A percentile compares a stretch with the other conserved stretches of the same genome.
phyloP scores from a whole-genome alignment of 768 basidiomycete genomes.

The Lyophyllum atratum region DNA sequence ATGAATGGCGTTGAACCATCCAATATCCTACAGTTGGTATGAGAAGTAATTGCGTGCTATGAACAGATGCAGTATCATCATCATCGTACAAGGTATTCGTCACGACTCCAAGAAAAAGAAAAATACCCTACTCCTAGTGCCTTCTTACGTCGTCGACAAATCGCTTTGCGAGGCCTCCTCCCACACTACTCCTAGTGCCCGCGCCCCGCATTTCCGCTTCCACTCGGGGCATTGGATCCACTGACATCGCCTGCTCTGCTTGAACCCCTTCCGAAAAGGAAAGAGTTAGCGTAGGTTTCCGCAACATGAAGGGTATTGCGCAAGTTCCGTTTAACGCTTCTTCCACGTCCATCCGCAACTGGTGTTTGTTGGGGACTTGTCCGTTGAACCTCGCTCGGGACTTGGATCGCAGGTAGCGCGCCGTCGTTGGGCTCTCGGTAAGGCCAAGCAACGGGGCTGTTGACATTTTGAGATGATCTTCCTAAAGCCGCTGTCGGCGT shows the following conservation, averaged over 20 bases:
- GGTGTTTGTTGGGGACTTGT: conserved; percentile 28
- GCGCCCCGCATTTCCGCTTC: conserved; percentile 9
- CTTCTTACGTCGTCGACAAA: too few species aligned
- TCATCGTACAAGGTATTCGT: neutral
- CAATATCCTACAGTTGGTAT: conserved; percentile 2
- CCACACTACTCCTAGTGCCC: conserved; percentile 10
- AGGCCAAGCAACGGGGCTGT: conserved; percentile 35
- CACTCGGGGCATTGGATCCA: conserved; percentile 11
- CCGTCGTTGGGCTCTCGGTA: conserved; percentile 42
- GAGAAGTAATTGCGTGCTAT: conserved; percentile 1
- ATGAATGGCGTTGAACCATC: neutral
- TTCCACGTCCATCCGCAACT: conserved; percentile 47
- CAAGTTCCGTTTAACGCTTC: conserved; percentile 65
- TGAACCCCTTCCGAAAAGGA: conserved; percentile 62
- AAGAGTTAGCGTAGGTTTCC: conserved; percentile 66
- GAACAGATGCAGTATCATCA: neutral
- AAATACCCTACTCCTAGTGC: neutral
- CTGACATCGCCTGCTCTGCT: conserved; percentile 19
- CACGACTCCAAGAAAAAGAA: neutral
- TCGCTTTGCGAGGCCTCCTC: too few species aligned
- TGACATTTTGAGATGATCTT: neutral
- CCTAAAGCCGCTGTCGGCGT: neutral
- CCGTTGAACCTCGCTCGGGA: conserved; percentile 42
- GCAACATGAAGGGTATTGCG: conserved; percentile 71
- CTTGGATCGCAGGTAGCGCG: conserved; percentile 26